phyloP scores from a whole-genome alignment of 208 protist genomes.

The Balamuthia mandrillaris region DNA sequence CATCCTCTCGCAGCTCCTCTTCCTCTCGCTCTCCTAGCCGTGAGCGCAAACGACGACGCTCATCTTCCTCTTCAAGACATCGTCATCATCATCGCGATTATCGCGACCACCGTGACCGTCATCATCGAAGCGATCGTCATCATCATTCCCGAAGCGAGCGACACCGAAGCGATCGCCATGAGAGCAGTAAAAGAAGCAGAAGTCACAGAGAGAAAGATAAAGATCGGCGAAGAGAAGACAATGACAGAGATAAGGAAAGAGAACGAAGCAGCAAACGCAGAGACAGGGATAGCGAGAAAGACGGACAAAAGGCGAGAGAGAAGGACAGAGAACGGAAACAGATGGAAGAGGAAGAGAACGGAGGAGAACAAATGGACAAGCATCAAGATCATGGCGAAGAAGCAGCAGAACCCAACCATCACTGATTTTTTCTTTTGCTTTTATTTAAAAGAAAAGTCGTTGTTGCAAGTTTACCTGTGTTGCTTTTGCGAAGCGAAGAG shows the following conservation, averaged over 20 bases:
- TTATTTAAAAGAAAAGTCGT: too few species aligned
- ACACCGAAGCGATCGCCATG: not conserved
- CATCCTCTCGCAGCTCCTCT: not conserved
- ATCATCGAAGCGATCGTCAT: not conserved
- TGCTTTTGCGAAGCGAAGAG: too few species aligned
- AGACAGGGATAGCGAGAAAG: not conserved
- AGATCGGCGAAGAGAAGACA: not conserved
- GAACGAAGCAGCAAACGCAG: not conserved
- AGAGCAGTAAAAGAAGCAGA: not conserved
- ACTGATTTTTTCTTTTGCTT: too few species aligned
- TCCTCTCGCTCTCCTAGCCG: not conserved
- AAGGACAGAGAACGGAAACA: too few species aligned
- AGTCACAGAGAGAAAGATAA: not conserved
- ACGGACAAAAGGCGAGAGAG: not conserved
- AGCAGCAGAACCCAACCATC: too few species aligned
- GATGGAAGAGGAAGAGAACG: too few species aligned
- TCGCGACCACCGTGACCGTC: not conserved
- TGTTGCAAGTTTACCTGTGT: too few species aligned
- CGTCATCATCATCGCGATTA: not conserved
- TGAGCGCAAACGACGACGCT: not conserved
- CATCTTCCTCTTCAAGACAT: not conserved
- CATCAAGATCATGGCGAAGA: too few species aligned
- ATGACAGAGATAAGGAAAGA: not conserved
- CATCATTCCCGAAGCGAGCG: not conserved
- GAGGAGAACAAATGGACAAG: too few species aligned